Evolutionary conservation across 192 early-diverging fungal species (phyloP).

Genomic region (Backusella tuberculispora): DNA sequence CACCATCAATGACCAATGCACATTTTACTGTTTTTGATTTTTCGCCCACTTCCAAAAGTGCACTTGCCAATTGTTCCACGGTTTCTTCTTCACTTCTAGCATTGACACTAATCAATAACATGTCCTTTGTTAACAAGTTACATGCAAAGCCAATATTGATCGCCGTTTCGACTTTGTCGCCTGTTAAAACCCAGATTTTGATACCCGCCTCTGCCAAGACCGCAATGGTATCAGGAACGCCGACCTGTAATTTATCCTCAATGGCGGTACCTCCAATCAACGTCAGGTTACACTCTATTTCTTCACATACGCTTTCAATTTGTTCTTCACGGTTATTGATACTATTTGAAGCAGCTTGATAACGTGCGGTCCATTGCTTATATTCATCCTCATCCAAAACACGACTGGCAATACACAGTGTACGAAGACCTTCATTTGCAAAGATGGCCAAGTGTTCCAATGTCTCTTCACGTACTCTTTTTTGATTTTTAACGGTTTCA

Average conservation of each 20-base stretch:
- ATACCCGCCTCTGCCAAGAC: constrained; percentile 66
- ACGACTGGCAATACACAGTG: constrained; percentile 71
- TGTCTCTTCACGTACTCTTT: constrained; percentile 69
- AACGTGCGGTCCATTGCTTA: constrained; percentile 57
- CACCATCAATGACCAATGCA: constrained; percentile 75
- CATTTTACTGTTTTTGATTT: constrained; percentile 26
- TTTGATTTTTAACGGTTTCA: constrained; percentile 55
- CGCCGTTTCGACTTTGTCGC: constrained; percentile 82
- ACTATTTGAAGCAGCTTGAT: constrained; percentile 50
- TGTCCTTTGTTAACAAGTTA: constrained; percentile 63
- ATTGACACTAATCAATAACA: constrained; percentile 62
- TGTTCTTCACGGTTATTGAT: constrained; percentile 64
- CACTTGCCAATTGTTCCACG: constrained; percentile 59
- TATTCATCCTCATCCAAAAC: constrained; percentile 60
- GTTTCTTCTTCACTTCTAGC: constrained; percentile 49
- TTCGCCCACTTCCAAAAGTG: constrained; percentile 13
- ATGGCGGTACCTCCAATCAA: constrained; percentile 79
- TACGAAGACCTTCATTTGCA: constrained; percentile 79
- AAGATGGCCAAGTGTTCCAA: constrained; percentile 82
- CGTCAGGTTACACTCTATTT: constrained; percentile 63
- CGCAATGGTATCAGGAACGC: constrained; percentile 74
- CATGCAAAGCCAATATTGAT: constrained; percentile 82
- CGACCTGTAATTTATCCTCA: constrained; percentile 80
- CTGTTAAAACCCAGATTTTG: constrained; percentile 83
- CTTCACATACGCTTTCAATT: constrained; percentile 55